Evolutionary conservation across 805 yeast species (phyloP).

Genomic region (Debaryomyces maramus): DNA sequence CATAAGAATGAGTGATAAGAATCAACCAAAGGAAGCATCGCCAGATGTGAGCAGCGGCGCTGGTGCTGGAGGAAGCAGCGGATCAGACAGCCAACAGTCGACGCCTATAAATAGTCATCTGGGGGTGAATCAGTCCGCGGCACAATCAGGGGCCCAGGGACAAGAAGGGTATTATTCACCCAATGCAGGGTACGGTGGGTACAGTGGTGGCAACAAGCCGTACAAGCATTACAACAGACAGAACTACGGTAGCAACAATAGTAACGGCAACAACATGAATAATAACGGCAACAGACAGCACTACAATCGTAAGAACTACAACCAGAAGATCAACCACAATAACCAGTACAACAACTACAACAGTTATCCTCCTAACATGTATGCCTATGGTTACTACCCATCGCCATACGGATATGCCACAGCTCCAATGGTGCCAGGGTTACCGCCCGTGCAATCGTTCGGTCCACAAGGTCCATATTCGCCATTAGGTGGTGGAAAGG

Average conservation of each 20-base stretch:
- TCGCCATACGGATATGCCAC: conserved; percentile 23
- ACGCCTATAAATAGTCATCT: neutral
- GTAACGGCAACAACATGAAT: conserved; percentile 6
- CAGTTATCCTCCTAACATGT: conserved; percentile 24
- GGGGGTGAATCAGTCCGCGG: neutral
- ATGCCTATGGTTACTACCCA: conserved; percentile 29
- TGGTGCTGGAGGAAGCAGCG: neutral
- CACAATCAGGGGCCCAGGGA: neutral
- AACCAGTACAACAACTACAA: conserved; percentile 22
- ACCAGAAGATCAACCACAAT: conserved; percentile 19
- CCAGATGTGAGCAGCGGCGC: neutral
- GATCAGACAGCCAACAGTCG: neutral
- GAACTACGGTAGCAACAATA: conserved; percentile 11
- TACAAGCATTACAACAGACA: conserved; percentile 16
- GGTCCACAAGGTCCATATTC: conserved; percentile 9
- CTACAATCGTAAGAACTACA: conserved; percentile 12
- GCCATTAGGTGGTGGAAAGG: conserved; percentile 21
- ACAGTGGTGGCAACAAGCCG: conserved; percentile 9
- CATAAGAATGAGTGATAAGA: neutral
- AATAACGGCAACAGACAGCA: conserved; percentile 10
- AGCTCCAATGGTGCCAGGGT: conserved; percentile 11
- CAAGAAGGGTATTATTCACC: neutral
- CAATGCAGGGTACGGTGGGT: neutral
- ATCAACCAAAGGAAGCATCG: neutral
- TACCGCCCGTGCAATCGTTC: conserved; percentile 11